phyloP scores from a whole-genome alignment of 176 grass and related monocot species.

The Poa pratensis region DNA sequence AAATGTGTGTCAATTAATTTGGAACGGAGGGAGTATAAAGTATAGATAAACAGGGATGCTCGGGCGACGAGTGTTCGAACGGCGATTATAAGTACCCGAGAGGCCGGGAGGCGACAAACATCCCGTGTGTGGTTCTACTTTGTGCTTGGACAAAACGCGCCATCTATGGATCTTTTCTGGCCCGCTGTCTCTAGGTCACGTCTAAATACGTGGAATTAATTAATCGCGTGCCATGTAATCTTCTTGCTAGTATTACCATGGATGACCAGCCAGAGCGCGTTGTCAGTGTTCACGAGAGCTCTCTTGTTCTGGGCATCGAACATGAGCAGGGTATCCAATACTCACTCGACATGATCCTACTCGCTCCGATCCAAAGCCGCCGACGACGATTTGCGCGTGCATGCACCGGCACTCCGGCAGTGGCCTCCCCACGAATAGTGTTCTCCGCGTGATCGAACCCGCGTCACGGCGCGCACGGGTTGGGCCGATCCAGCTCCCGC shows the following conservation, averaged over 20 bases:
- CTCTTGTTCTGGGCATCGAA: background rate
- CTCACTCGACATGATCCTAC: background rate
- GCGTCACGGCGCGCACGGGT: no score
- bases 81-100: background rate
- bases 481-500: no score
- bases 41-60: no score
- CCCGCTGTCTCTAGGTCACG: background rate
- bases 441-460: background rate
- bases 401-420: constrained; percentile 15
- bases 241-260: background rate
- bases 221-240: background rate
- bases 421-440: background rate
- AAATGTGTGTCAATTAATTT: no score
- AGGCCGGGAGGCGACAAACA: constrained; percentile 29
- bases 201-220: background rate
- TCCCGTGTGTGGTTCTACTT: constrained; percentile 31
- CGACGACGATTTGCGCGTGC: background rate
- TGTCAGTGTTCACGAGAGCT: constrained; percentile 1
- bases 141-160: constrained; percentile 29
- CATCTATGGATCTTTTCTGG: constrained; percentile 13
- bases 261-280: background rate
- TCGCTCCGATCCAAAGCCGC: constrained; percentile 2
- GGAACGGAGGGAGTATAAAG: no score
- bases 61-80: no score
- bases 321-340: background rate